phyloP scores from a whole-genome alignment of 345 rosid species.

The Salix viminalis region DNA sequence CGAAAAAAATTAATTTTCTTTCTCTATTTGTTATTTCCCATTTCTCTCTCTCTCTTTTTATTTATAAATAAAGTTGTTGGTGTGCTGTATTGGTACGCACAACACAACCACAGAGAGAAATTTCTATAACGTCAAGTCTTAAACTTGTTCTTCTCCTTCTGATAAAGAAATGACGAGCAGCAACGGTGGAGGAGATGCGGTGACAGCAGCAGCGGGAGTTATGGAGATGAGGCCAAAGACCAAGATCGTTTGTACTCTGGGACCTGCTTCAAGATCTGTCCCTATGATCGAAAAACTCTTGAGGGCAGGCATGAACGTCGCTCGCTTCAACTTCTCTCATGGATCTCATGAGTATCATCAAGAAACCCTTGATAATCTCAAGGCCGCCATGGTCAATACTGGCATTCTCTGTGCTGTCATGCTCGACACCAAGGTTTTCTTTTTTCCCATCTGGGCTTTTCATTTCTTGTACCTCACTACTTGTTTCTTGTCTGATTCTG shows the following conservation, averaged over 20 bases:
- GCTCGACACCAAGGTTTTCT: constrained; percentile 82
- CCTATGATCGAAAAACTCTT: constrained; percentile 79
- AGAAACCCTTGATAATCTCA: constrained; percentile 89
- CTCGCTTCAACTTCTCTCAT: constrained; percentile 75
- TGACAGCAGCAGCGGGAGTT: neutral
- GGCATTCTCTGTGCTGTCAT: constrained; percentile 93
- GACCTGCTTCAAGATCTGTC: constrained; percentile 84
- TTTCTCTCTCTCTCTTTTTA: too few species aligned
- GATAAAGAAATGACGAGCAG: neutral
- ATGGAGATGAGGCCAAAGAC: constrained; percentile 65
- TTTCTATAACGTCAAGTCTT: too few species aligned
- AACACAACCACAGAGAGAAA: too few species aligned
- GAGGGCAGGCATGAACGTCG: constrained; percentile 65
- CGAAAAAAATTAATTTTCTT: too few species aligned
- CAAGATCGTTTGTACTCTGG: constrained; percentile 92
- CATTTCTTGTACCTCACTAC: neutral
- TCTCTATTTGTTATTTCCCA: too few species aligned
- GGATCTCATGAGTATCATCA: constrained; percentile 93
- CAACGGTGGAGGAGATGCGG: neutral
- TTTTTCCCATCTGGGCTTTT: neutral
- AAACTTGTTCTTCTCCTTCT: neutral
- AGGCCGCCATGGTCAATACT: constrained; percentile 74
- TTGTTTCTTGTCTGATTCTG: neutral
- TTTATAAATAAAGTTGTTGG: too few species aligned
- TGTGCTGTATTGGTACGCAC: too few species aligned